Evolutionary conservation across 495 filamentous ascomycete genomes (phyloP), one percentile per base, ranked within the genome.

Genomic region (Lentithecium fluviatile): DNA sequence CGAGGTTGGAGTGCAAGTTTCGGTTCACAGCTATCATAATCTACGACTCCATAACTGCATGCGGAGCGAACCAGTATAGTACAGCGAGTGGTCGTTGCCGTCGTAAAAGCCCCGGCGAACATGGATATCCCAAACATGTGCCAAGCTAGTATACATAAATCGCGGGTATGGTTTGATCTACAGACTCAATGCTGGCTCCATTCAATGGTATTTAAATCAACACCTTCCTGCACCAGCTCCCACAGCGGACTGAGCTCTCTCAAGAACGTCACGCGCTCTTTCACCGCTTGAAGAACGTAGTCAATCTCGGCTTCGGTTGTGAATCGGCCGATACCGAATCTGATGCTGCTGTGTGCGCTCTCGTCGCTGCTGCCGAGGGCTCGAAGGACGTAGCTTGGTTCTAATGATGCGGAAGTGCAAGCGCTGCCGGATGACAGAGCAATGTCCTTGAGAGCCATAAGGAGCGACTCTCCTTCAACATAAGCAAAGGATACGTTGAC

Each of bases 401-500:
- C 94, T 34, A 98, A 76, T 24, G 95, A 97, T 1, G 95, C 93
- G 20, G 93, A 97, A 10, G 94, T 98, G 75, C 94, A 98, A 6
- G 94, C 94, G 69, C 91, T 96, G 51, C 94, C 94, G 1, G 95
- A 97, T 38, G 94, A 97, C 15, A 98, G 79, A 0, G 94, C 94
- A 77, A 98, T 95, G 69, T 98, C 95, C 75, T 97, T 97, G 52
- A 98, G 78, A 1, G 94, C 94, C 94, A 98, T 98, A 55, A 98
- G 82, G 4, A 98, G 86, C 5, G 93, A 97, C 73, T 98, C 94
- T 55, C 94, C 94, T 75, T 98, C 94, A 17, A 98, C 88, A 71
- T 97, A 98, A 42, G 94, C 94, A 68, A 98, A 98, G 5, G 94
- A 98, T 42, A 98, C 85, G 71, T 98, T 98, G 57, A 98, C 93